Percentiles rank a stretch among this genome's conserved stretches.
These are phyloP conservation scores for Penicillium samsonianum DNA, from an alignment of 495 filamentous ascomycete genomes.

Conservation along the genomic window DNA sequence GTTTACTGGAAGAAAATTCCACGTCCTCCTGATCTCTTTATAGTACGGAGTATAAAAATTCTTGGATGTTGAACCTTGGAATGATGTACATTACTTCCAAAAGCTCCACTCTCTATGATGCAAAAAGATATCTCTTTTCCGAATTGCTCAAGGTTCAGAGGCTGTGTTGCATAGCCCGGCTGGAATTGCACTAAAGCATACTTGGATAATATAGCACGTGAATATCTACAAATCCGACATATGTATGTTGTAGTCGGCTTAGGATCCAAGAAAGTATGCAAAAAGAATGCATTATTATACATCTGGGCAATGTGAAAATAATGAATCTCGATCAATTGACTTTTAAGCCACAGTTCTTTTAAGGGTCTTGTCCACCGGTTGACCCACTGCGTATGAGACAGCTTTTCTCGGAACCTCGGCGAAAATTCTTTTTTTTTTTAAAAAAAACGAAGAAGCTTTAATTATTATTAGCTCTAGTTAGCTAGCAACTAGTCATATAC, in stretches of 20 bases:
- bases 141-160: not conserved
- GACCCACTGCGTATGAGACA: slow-evolving; percentile 9
- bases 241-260: not conserved
- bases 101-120: not conserved
- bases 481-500: not conserved
- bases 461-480: not conserved
- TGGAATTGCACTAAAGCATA: not conserved
- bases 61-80: no score
- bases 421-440: slow-evolving; percentile 1
- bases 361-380: slow-evolving; percentile 4
- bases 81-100: not conserved
- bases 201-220: not conserved
- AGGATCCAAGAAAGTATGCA: not conserved
- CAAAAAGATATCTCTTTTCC: not conserved
- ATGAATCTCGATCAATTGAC: not conserved
- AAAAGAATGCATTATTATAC: not conserved
- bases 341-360: slow-evolving; percentile 4
- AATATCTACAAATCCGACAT: not conserved
- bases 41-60: not conserved
- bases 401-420: slow-evolving; percentile 9
- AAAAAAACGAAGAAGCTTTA: not conserved
- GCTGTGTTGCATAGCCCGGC: slow-evolving; percentile 10
- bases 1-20: not conserved
- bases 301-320: not conserved
- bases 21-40: not conserved